Evolutionary conservation across 495 filamentous ascomycete genomes (phyloP), one percentile per base, ranked within the genome.

Genomic region (Rostrohypoxylon terebratum): DNA sequence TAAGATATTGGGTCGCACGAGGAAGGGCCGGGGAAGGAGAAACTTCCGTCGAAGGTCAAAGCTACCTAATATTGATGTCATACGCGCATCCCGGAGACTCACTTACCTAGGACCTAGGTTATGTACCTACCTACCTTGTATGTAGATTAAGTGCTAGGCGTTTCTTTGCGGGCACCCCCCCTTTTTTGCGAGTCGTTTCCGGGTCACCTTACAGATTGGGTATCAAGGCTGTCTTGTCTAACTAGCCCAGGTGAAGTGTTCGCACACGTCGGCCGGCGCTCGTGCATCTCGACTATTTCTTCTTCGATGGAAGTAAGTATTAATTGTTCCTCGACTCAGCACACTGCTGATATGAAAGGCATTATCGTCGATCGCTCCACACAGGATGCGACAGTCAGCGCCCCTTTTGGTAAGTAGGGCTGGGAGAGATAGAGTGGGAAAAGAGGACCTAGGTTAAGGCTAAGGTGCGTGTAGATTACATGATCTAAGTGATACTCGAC

Each of bases 361-460:
- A 50, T 44, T 36, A 25, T 21, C 16, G 59, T 69, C 23, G 21
- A 40, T 38, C 60, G 18, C 57, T 45, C 58, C 58, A 48, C 28
- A 44, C 25, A 68, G 59, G 58, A 67, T 72, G 59, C 58, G 34
- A 53, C 63, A 13, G 63, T 63, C 59, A 72, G 63, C 69, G 28
- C 59, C 16, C 36, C 58, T 59, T 31, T 63, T 58, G 69, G 69
- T 63, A 63, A 54, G 63, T 63, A 63, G 31, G 69, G 62, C 69
- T 62, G 57, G 42, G 2, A 28, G 28, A 28, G 28, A 28, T 28
- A 28, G 28, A 28, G n/a, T n/a, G n/a, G 28, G 28, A 28, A 42
- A 14, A 48, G 14, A 47, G 1, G 21, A 23, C 18, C 4, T 45
- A 48, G 14, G n/a, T n/a, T n/a, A 48, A 0, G 23, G 23, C 20